Percentiles rank a stretch among this genome's conserved stretches.
phyloP scores from a whole-genome alignment of 2,329 filamentous ascomycete genomes.

The Furcasterigmium sp. region DNA sequence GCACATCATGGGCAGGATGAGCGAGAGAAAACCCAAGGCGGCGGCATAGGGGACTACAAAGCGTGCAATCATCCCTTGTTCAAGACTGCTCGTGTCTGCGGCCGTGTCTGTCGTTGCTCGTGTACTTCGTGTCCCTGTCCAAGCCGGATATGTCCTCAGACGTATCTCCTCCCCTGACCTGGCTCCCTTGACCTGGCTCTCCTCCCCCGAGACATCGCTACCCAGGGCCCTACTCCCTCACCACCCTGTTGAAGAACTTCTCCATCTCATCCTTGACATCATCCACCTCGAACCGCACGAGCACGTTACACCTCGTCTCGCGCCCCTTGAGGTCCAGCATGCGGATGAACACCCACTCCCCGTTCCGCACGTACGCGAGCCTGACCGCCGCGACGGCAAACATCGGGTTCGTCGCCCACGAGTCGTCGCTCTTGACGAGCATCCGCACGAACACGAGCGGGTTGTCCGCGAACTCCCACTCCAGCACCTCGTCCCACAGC shows the following conservation, averaged over 20 bases:
- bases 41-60: neutral
- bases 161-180: too few species aligned
- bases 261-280: conserved; percentile 25
- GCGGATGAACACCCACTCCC: conserved; percentile 56
- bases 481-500: conserved; percentile 59
- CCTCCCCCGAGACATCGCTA: too few species aligned
- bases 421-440: conserved; percentile 62
- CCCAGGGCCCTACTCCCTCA: too few species aligned
- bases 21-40: conserved; percentile 7
- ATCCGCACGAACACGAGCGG: conserved; percentile 61
- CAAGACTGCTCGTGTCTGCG: too few species aligned
- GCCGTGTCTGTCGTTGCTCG: too few species aligned
- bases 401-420: conserved; percentile 56
- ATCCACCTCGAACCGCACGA: conserved; percentile 55
- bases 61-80: too few species aligned
- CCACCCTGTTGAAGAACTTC: neutral
- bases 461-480: conserved; percentile 65
- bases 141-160: too few species aligned
- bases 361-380: conserved; percentile 47
- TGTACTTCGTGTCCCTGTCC: too few species aligned
- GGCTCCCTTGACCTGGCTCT: too few species aligned
- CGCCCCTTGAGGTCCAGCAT: conserved; percentile 61
- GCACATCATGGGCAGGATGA: conserved; percentile 6
- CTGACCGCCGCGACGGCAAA: conserved; percentile 57
- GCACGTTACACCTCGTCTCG: conserved; percentile 56